phyloP scores from a whole-genome alignment of 305 asterid species.

The Fraxinus paxiana region DNA sequence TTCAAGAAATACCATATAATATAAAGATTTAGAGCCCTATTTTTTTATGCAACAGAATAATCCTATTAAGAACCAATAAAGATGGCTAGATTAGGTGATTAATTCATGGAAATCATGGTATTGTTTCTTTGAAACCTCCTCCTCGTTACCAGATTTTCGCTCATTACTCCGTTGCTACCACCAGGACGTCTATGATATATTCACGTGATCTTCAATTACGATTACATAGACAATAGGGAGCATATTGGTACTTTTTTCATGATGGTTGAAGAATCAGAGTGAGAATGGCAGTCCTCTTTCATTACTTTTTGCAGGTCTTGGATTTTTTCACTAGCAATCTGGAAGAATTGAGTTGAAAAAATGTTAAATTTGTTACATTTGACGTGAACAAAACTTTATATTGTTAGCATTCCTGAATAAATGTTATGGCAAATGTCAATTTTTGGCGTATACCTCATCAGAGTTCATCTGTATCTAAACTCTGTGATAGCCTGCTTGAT shows the following conservation, averaged over 20 bases:
- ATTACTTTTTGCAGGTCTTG: background rate
- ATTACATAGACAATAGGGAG: background rate
- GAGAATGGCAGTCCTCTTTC: background rate
- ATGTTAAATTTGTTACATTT: no score
- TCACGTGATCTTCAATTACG: background rate
- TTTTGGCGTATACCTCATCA: no score
- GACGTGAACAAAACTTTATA: no score
- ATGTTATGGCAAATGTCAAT: no score
- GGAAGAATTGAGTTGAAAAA: background rate
- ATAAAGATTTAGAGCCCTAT: background rate
- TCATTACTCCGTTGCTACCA: background rate
- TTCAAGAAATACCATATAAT: background rate
- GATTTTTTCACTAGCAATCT: background rate
- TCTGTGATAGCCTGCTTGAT: no score
- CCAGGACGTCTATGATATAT: background rate
- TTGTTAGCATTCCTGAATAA: no score
- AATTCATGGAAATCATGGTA: background rate
- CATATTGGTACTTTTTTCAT: background rate
- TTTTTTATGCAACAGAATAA: background rate
- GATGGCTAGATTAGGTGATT: background rate
- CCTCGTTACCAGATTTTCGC: background rate
- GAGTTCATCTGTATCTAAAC: no score
- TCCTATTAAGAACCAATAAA: background rate
- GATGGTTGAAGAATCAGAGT: background rate
- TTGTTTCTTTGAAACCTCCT: background rate